phyloP scores from a whole-genome alignment of 2,329 filamentous ascomycete genomes.

The Chaetomium sp. region DNA sequence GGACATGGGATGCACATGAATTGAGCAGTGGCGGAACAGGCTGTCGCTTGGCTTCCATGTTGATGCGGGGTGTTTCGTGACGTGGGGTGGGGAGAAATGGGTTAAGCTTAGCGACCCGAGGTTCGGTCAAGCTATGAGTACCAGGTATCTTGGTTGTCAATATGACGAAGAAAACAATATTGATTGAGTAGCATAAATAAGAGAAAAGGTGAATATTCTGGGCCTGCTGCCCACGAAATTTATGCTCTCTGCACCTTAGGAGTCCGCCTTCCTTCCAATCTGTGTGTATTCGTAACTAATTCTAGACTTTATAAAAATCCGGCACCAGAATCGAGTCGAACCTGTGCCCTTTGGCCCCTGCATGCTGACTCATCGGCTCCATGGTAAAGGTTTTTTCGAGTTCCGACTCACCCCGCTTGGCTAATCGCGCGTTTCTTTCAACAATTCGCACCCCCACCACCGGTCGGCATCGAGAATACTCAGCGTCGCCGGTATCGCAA shows the following conservation, averaged over 20 bases:
- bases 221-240: no score
- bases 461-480: constrained; percentile 16
- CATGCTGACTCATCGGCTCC: constrained; percentile 29
- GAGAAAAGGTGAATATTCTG: no score
- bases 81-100: not conserved
- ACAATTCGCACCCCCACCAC: constrained; percentile 25
- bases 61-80: not conserved
- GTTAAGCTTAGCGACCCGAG: no score
- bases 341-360: constrained; percentile 16
- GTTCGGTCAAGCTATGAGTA: no score
- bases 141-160: no score
- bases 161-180: no score
- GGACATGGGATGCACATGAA: not conserved
- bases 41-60: not conserved
- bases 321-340: constrained; percentile 25
- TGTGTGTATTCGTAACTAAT: no score
- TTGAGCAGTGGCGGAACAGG: no score
- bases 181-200: no score
- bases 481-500: constrained; percentile 34
- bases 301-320: constrained; percentile 11
- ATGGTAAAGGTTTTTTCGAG: constrained; percentile 22
- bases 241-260: no score
- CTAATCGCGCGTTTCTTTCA: constrained; percentile 25
- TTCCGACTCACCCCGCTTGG: constrained; percentile 34
- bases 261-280: no score